Evolutionary conservation across 2,329 filamentous ascomycete genomes (phyloP).

Genomic region (Neonectria faginata): DNA sequence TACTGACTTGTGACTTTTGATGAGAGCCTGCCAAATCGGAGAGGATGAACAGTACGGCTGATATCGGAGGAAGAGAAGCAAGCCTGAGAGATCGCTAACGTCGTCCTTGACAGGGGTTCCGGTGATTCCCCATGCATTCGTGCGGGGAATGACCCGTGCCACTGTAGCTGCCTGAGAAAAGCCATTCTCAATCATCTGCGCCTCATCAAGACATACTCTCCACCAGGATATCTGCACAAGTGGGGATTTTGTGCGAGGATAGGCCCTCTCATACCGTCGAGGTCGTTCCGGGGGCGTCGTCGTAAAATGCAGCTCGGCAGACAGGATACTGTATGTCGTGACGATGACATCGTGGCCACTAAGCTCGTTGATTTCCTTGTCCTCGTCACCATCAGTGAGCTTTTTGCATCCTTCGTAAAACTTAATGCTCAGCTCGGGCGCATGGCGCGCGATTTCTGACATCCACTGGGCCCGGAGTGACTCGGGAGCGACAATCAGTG

Average conservation of each 20-base stretch:
- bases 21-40: slow-evolving; percentile 76
- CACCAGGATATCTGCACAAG: slow-evolving; percentile 88
- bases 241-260: slow-evolving; percentile 77
- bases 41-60: slow-evolving; percentile 77
- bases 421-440: slow-evolving; percentile 66
- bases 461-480: slow-evolving; percentile 72
- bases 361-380: slow-evolving; percentile 58
- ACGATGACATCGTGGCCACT: slow-evolving; percentile 69
- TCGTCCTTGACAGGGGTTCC: slow-evolving; percentile 87
- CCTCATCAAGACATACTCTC: slow-evolving; percentile 81
- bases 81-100: slow-evolving; percentile 80
- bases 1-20: slow-evolving; percentile 67
- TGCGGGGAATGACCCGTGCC: slow-evolving; percentile 81
- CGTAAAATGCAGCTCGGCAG: slow-evolving; percentile 83
- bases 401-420: slow-evolving; percentile 65
- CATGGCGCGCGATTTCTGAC: slow-evolving; percentile 68
- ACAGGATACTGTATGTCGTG: slow-evolving; percentile 77
- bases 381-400: slow-evolving; percentile 50
- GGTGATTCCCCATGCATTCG: slow-evolving; percentile 92
- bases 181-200: slow-evolving; percentile 94
- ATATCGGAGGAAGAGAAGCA: slow-evolving; percentile 84
- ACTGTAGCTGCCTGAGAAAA: slow-evolving; percentile 85
- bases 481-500: slow-evolving; percentile 70
- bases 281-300: slow-evolving; percentile 75
- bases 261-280: slow-evolving; percentile 73